A percentile compares a stretch with the other conserved stretches of the same genome.
Conservation (phyloP, 2,329 filamentous ascomycete genomes). For the Diplocarpon mali region DNA sequence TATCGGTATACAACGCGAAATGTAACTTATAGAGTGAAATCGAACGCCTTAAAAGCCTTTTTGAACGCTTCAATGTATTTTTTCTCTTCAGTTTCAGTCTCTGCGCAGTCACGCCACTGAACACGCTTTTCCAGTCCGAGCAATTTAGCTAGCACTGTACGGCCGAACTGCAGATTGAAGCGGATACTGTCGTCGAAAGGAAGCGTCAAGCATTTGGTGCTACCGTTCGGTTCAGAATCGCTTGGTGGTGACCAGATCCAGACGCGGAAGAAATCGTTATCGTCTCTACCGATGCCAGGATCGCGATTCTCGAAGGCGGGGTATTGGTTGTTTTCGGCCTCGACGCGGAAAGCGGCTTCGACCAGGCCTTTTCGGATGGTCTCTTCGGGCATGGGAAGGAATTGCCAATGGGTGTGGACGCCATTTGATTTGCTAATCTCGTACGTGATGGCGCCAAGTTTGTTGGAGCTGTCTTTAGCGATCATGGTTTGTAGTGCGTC, state of each 20-base stretch:
- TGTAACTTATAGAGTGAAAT: slow-evolving; percentile 44
- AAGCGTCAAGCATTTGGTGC: slow-evolving; percentile 62
- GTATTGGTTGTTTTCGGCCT: slow-evolving; percentile 63
- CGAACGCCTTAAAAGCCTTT: slow-evolving; percentile 70
- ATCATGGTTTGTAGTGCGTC: slow-evolving; percentile 72
- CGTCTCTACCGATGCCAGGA: slow-evolving; percentile 39
- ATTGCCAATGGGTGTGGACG: slow-evolving; percentile 90
- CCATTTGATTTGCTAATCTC: slow-evolving; percentile 76
- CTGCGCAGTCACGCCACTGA: slow-evolving; percentile 75
- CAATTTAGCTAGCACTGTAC: slow-evolving; percentile 79
- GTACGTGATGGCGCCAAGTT: slow-evolving; percentile 78
- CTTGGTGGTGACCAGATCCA: slow-evolving; percentile 59
- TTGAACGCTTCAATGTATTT: slow-evolving; percentile 72
- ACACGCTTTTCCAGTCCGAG: slow-evolving; percentile 67
- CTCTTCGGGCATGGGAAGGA: slow-evolving; percentile 62
- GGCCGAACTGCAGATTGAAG: slow-evolving; percentile 86
- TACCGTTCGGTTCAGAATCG: slow-evolving; percentile 32
- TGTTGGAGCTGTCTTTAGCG: slow-evolving; percentile 37
- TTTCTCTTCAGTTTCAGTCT: slow-evolving; percentile 67
- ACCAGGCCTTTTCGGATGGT: slow-evolving; percentile 63
- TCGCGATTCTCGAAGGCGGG: slow-evolving; percentile 40
- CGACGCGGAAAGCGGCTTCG: slow-evolving; percentile 78
- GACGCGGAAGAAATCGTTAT: slow-evolving; percentile 66
- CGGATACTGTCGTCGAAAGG: slow-evolving; percentile 58
- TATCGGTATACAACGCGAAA: background rate